phyloP scores from a whole-genome alignment of 2,329 filamentous ascomycete species.

The Colletotrichum aenigma region DNA sequence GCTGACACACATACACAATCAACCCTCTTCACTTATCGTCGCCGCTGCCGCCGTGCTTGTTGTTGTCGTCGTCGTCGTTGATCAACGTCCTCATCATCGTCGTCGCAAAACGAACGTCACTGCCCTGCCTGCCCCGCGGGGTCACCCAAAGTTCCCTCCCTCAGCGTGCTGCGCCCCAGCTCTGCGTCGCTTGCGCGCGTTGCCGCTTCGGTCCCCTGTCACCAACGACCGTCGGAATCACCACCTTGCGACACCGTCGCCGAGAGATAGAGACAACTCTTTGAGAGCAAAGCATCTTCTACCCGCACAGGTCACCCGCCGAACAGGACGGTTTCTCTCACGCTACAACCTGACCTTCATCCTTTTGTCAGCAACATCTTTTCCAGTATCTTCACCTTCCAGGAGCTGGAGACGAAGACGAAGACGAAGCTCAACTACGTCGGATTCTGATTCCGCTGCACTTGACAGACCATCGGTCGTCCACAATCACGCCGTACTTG shows the following conservation, averaged over 20 bases:
- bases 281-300: not conserved
- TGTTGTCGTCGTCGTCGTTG: not conserved
- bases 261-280: not conserved
- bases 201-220: not conserved
- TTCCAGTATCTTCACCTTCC: not conserved
- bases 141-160: not conserved
- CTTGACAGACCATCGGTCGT: not conserved
- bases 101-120: not conserved
- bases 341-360: not conserved
- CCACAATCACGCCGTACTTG: not conserved
- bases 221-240: not conserved
- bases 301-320: not conserved
- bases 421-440: not conserved
- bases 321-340: not conserved
- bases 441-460: not conserved
- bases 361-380: not conserved
- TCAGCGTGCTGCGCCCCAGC: not conserved
- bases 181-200: not conserved
- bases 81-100: not conserved
- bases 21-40: not conserved
- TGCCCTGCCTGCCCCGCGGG: not conserved
- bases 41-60: not conserved
- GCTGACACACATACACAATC: slow-evolving; percentile 2
- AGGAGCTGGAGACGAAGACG: not conserved
- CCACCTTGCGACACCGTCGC: not conserved